A percentile compares a stretch with the other conserved stretches of the same genome.
phyloP scores from a whole-genome alignment of 805 yeast species.

The Kuraishia hungarica region DNA sequence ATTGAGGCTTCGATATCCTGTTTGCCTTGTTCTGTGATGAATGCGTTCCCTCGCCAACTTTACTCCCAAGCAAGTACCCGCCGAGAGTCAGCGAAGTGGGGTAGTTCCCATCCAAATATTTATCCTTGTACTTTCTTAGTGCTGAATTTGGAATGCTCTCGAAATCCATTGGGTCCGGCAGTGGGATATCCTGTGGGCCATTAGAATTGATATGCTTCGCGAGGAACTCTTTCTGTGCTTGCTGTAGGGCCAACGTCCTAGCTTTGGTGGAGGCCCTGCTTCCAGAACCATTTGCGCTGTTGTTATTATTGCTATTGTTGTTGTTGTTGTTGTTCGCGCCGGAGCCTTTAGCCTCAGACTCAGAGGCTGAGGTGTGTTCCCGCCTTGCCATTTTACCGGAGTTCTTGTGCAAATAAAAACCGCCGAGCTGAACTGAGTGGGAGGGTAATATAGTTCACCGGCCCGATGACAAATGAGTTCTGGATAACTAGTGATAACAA shows the following conservation, averaged over 20 bases:
- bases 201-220: constrained; percentile 66
- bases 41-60: constrained; percentile 65
- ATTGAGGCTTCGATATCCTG: constrained; percentile 48
- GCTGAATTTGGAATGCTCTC: constrained; percentile 49
- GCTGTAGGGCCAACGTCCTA: constrained; percentile 52
- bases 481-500: too few relatives aligned
- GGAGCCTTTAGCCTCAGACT: constrained; percentile 22
- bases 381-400: too few relatives aligned
- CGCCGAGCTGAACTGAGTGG: too few relatives aligned
- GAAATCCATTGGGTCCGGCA: constrained; percentile 61
- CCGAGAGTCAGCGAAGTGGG: constrained; percentile 57
- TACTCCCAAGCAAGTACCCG: constrained; percentile 63
- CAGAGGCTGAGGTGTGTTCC: constrained; percentile 12
- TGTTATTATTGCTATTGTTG: constrained; percentile 20
- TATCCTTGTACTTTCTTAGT: constrained; percentile 61
- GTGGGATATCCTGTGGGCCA: constrained; percentile 53
- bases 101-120: constrained; percentile 36
- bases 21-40: constrained; percentile 18
- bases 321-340: constrained; percentile 23
- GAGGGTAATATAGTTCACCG: too few relatives aligned
- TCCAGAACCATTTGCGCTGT: constrained; percentile 5
- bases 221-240: constrained; percentile 60
- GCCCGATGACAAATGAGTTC: too few relatives aligned
- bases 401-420: too few relatives aligned
- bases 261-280: constrained; percentile 47